These are phyloP conservation scores for Tetrapyrgos nigripes DNA, from an alignment of 1,284 basidiomycete genomes.

Conservation along the genomic window DNA sequence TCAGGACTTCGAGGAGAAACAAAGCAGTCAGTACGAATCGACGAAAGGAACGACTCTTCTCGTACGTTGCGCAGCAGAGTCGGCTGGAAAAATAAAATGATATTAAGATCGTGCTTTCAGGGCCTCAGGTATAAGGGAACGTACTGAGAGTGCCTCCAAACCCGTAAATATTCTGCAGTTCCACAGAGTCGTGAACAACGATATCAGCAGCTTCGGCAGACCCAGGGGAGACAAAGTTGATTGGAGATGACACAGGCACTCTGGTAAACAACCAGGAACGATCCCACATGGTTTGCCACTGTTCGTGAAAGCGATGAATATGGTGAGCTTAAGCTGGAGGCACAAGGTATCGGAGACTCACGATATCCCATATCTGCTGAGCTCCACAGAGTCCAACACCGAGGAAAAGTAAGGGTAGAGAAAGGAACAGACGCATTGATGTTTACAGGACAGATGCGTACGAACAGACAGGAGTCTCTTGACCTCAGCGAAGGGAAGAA, in stretches of 20 bases:
- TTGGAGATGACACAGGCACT: slow-evolving; percentile 38
- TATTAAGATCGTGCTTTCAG: not conserved
- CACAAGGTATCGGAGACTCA: slow-evolving; percentile 12
- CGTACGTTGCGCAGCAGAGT: slow-evolving; percentile 43
- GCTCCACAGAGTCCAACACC: too few relatives aligned
- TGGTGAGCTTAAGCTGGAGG: not conserved
- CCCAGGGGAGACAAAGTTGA: slow-evolving; percentile 42
- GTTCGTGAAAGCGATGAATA: not conserved
- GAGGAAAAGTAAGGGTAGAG: too few relatives aligned
- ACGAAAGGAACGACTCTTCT: too few relatives aligned
- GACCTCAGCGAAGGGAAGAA: too few relatives aligned
- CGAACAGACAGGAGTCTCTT: too few relatives aligned
- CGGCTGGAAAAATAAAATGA: slow-evolving; percentile 25
- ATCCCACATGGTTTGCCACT: slow-evolving; percentile 54
- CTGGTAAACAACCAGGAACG: slow-evolving; percentile 40
- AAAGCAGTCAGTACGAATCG: too few relatives aligned
- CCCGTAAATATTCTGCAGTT: slow-evolving; percentile 36
- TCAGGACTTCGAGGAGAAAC: slow-evolving; percentile 32
- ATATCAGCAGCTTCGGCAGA: slow-evolving; percentile 34
- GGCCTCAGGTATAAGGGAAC: slow-evolving; percentile 1
- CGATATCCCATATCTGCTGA: slow-evolving; percentile 33
- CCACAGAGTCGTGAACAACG: slow-evolving; percentile 28
- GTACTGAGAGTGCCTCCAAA: slow-evolving; percentile 38
- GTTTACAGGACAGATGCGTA: too few relatives aligned
- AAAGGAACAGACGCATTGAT: too few relatives aligned